These are phyloP conservation scores for Citrullus colocynthis DNA, from an alignment of 306 rosid species.

Conservation along the genomic window DNA sequence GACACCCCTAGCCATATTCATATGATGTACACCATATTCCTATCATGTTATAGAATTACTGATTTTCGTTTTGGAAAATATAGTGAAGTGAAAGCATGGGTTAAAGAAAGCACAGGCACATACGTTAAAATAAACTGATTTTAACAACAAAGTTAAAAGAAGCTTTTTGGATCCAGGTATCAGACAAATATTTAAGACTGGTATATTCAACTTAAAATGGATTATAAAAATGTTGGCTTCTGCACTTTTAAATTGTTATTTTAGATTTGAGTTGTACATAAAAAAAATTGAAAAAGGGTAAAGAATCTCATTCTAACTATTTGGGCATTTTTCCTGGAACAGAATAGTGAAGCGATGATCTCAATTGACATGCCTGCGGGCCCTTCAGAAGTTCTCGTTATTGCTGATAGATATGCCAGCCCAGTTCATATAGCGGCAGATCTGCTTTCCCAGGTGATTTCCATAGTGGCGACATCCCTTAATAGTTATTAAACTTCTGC, in stretches of 20 bases:
- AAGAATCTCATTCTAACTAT: background rate
- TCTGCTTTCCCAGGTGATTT: conserved; percentile 85
- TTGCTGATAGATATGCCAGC: conserved; percentile 74
- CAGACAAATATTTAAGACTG: background rate
- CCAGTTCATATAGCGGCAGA: conserved; percentile 93
- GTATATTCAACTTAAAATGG: background rate
- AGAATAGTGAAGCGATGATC: conserved; percentile 99
- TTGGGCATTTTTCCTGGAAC: background rate
- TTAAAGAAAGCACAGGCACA: background rate
- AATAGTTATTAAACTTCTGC: background rate
- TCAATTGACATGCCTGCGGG: conserved; percentile 99
- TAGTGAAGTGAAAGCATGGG: background rate
- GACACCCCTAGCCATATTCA: background rate
- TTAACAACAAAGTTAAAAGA: background rate
- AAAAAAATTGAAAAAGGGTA: background rate
- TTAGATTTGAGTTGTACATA: background rate
- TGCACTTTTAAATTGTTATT: background rate
- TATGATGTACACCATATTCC: background rate
- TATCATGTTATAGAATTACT: background rate
- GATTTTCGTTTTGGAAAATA: background rate
- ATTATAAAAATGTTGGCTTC: background rate
- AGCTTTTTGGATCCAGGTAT: background rate
- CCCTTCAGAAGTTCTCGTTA: conserved; percentile 97
- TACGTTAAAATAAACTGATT: background rate
- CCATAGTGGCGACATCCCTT: background rate